A percentile compares a stretch with the other conserved stretches of the same genome.
phyloP scores from a whole-genome alignment of 1,139 yeast genomes.

The Kodamaea sp. region DNA sequence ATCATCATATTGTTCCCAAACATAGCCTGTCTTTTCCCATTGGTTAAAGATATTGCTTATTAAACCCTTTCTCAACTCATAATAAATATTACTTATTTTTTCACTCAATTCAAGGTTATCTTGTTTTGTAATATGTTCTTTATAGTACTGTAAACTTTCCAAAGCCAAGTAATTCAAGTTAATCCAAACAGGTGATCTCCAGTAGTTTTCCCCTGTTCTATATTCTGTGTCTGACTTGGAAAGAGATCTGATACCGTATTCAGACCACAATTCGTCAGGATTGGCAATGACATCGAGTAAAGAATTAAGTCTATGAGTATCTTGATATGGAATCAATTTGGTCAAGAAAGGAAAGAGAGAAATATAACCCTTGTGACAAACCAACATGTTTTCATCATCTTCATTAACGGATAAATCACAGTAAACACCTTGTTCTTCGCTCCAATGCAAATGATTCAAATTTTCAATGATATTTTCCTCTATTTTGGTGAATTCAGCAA shows the following conservation, averaged over 20 bases:
- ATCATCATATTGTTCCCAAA: slow-evolving; percentile 91
- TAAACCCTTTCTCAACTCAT: slow-evolving; percentile 57
- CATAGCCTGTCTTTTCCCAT: slow-evolving; percentile 75
- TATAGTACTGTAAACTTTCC: slow-evolving; percentile 63
- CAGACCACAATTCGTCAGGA: slow-evolving; percentile 73
- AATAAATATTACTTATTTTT: slow-evolving; percentile 43
- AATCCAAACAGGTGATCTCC: slow-evolving; percentile 96
- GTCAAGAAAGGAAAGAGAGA: slow-evolving; percentile 82
- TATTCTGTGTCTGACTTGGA: slow-evolving; percentile 65
- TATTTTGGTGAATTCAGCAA: slow-evolving; percentile 44
- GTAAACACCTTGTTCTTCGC: slow-evolving; percentile 57
- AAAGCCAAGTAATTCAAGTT: slow-evolving; percentile 82
- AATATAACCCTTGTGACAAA: slow-evolving; percentile 87
- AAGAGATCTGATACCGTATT: slow-evolving; percentile 77
- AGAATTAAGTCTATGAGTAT: slow-evolving; percentile 46
- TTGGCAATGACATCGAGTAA: slow-evolving; percentile 59
- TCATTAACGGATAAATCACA: slow-evolving; percentile 83
- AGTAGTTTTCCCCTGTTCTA: slow-evolving; percentile 83
- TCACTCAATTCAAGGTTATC: slow-evolving; percentile 29
- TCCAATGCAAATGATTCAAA: slow-evolving; percentile 79
- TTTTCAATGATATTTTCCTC: slow-evolving; percentile 59
- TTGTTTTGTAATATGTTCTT: slow-evolving; percentile 10
- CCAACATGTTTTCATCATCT: slow-evolving; percentile 59
- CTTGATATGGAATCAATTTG: slow-evolving; percentile 54
- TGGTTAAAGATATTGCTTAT: slow-evolving; percentile 64